Conservation (phyloP, 306 rosid genomes). For the Ammopiptanthus mongolicus region DNA sequence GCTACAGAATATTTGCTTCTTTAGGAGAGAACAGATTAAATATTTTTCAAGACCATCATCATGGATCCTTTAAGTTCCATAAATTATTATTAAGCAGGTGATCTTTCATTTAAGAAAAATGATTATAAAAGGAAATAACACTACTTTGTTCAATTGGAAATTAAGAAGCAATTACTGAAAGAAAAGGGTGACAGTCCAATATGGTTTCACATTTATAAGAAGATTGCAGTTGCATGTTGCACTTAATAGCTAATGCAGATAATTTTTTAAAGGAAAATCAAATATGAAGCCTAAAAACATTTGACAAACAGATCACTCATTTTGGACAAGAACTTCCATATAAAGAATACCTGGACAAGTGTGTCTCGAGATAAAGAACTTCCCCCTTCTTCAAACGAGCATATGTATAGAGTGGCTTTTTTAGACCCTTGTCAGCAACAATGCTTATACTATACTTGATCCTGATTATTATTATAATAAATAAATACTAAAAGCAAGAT, state of each 20-base stretch:
- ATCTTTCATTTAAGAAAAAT: background rate
- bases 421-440: constrained; percentile 97
- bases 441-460: constrained; percentile 92
- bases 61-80: constrained; percentile 5
- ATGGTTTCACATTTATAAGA: constrained; percentile 6
- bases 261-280: background rate
- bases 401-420: constrained; percentile 79
- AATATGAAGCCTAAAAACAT: background rate
- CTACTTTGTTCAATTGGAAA: background rate
- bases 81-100: background rate
- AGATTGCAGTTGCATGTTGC: background rate
- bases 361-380: constrained; percentile 88
- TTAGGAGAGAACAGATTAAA: no score
- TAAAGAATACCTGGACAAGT: constrained; percentile 62
- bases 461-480: constrained; percentile 45
- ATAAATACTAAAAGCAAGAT: background rate
- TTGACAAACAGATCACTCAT: constrained; percentile 8
- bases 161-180: constrained; percentile 6
- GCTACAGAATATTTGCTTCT: no score
- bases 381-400: constrained; percentile 98
- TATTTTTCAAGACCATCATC: background rate
- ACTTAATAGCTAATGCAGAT: background rate
- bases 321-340: constrained; percentile 11
- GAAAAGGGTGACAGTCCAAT: background rate
- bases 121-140: background rate